Percentiles rank a stretch among this genome's conserved stretches.
phyloP scores from a whole-genome alignment of 2,329 filamentous ascomycete species.

The Massarina eburnea region DNA sequence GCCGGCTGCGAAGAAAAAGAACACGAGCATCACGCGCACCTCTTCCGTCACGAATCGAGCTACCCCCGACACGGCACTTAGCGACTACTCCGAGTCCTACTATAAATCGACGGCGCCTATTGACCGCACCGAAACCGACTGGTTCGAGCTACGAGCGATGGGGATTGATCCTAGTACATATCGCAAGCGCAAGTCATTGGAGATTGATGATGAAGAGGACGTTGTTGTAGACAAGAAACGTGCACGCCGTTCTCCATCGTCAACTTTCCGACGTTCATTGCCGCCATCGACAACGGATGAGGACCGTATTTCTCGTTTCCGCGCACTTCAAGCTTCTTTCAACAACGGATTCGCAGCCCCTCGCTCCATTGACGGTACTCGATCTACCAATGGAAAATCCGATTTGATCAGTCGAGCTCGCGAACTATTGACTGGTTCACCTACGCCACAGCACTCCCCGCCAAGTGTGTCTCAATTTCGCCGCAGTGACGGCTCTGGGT shows the following conservation, averaged over 20 bases:
- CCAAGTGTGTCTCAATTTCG: constrained; percentile 23
- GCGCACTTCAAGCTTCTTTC: constrained; percentile 19
- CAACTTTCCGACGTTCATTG: constrained; percentile 4
- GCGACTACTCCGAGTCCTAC: constrained; percentile 28
- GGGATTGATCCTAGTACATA: constrained; percentile 46
- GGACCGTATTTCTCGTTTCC: constrained; percentile 25
- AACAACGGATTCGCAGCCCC: background rate
- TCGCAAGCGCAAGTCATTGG: constrained; percentile 31
- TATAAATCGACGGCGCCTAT: constrained; percentile 21
- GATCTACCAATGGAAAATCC: constrained; percentile 14
- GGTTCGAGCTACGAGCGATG: constrained; percentile 54
- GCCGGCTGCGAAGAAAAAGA: background rate
- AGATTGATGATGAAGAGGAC: constrained; percentile 24
- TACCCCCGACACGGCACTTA: constrained; percentile 4
- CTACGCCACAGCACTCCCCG: constrained; percentile 8
- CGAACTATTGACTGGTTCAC: constrained; percentile 11
- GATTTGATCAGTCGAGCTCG: constrained; percentile 22
- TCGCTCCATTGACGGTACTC: constrained; percentile 9
- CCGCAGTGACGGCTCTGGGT: constrained; percentile 26
- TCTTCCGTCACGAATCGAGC: constrained; percentile 6
- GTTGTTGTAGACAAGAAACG: constrained; percentile 25
- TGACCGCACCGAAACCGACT: constrained; percentile 52
- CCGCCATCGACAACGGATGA: constrained; percentile 19
- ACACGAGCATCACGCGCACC: constrained; percentile 2
- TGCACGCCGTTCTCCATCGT: constrained; percentile 12